These are phyloP conservation scores for Chaetomidium leptoderma DNA, from an alignment of 495 filamentous ascomycete species.

Conservation along the genomic window DNA sequence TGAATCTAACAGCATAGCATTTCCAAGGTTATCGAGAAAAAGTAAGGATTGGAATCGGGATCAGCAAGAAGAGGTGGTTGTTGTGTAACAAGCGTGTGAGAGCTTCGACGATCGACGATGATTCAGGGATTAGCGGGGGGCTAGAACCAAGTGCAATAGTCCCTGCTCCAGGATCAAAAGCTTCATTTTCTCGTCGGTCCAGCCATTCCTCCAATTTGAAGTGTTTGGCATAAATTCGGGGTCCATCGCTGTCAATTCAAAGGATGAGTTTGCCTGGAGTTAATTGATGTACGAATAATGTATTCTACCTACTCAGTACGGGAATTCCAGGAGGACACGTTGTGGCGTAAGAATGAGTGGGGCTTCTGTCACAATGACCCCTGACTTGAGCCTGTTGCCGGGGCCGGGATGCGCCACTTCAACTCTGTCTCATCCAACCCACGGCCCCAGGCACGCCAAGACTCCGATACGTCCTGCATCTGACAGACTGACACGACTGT, in stretches of 20 bases:
- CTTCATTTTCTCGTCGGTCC: no score
- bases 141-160: no score
- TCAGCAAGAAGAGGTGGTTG: not conserved
- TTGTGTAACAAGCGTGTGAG: not conserved
- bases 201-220: no score
- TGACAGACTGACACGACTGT: conserved; percentile 19
- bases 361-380: conserved; percentile 10
- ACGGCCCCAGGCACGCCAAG: conserved; percentile 11
- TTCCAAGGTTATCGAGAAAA: not conserved
- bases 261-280: no score
- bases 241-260: no score
- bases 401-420: conserved; percentile 8
- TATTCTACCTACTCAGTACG: not conserved
- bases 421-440: conserved; percentile 11
- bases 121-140: no score
- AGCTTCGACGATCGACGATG: no score
- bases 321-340: conserved; percentile 13
- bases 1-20: not conserved
- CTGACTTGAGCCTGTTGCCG: not conserved
- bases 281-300: no score
- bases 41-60: not conserved
- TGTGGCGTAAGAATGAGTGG: conserved; percentile 14
- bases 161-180: no score
- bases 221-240: no score
- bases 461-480: conserved; percentile 6